phyloP scores from a whole-genome alignment of 73 alveolate species.

The Durusdinium trenchii region DNA sequence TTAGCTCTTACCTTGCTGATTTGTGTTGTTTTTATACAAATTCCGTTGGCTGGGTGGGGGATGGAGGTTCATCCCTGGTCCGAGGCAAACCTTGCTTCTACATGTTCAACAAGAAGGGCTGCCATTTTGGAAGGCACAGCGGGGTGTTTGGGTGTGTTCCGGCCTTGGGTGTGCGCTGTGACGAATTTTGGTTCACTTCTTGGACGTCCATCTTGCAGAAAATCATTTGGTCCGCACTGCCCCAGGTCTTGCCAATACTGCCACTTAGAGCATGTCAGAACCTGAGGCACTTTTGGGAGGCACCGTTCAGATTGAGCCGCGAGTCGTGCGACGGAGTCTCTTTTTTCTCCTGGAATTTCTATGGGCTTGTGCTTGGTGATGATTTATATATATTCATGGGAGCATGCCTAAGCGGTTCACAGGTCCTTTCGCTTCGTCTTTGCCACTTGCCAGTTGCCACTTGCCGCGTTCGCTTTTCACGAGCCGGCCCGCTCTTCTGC shows the following conservation, averaged over 20 bases:
- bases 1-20: too few relatives aligned
- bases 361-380: too few relatives aligned
- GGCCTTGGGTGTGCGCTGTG: neutral
- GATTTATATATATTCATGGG: too few relatives aligned
- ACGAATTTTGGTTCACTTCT: neutral
- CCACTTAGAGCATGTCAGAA: neutral
- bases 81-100: slow-evolving; percentile 65
- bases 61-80: too few relatives aligned
- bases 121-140: slow-evolving; percentile 54
- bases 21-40: too few relatives aligned
- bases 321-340: too few relatives aligned
- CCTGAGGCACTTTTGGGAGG: neutral
- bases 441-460: too few relatives aligned
- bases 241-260: neutral
- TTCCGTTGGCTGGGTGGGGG: too few relatives aligned
- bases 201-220: neutral
- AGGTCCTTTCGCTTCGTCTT: too few relatives aligned
- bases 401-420: too few relatives aligned
- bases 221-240: neutral
- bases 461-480: too few relatives aligned
- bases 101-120: slow-evolving; percentile 59
- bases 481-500: neutral
- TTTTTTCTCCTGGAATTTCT: too few relatives aligned
- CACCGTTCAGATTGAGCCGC: neutral
- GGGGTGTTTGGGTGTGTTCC: neutral